Base-by-base conservation (phyloP, 139 green algal species). In the Diplosphaera chodatii region DNA sequence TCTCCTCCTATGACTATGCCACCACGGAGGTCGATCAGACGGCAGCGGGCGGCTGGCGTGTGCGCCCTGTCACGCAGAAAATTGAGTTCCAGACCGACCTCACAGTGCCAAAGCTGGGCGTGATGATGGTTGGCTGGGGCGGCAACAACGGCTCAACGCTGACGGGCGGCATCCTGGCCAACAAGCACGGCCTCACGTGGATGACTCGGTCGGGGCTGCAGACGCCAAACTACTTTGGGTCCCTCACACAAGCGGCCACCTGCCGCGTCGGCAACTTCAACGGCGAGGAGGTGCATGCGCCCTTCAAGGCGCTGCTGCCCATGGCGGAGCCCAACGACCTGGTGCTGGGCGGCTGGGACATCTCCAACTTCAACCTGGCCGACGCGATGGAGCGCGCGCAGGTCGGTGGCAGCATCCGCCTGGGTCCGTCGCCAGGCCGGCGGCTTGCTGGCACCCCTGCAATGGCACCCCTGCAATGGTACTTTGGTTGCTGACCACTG, bases 71-170 rank as follows among this genome's bases (percentile, higher is more conserved):
- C 18, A 80, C 63, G 16, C 82, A 74, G 25, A 75, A 74, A 10
- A 97, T 93, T 67, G 72, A 96, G 67, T 98, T 99, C 72, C 79
- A 77, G 27, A 96, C 91, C 21, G 71, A 91, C 73, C 87, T 82
- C 2, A 75, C 77, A 2, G 89, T 99, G 3, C 95, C 95, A 4
- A 99, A 98, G 84, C 80, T 99, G 2, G 95, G 94, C 15, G 87
- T 99, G 2, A 99, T 99, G 95, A 89, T 99, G 0, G 96, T 99
- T 5, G 95, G 95, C 41, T 93, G 87, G 84, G 95, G 96, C 37
- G 95, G 95, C 55, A 99, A 99, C 85, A 99, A 99, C 77, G 96
- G 96, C 27, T 91, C 90, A n/a, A 99, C 95, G 18, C 75, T 99
- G 3, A 95, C 87, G 6, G 96, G 84, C 32, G 93, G 92, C 55